A percentile compares a stretch with the other conserved stretches of the same genome.
Conservation (phyloP, 1,139 yeast genomes). For the Protomyces inundatus region DNA sequence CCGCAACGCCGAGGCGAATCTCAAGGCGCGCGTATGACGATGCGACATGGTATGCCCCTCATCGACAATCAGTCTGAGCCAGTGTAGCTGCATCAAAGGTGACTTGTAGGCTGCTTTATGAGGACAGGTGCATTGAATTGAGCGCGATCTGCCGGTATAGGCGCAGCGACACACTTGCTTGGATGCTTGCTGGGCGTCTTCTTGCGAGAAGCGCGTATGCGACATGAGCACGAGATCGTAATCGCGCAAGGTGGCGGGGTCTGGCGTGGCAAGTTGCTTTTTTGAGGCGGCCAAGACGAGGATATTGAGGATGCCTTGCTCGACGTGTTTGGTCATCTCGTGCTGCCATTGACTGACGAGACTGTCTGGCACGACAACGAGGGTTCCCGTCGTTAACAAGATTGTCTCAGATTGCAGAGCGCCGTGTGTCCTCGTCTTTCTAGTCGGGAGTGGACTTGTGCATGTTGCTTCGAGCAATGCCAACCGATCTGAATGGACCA, state of each 20-base stretch:
- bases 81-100: conserved; percentile 46
- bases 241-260: conserved; percentile 20
- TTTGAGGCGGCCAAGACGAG: conserved; percentile 34
- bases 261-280: neutral
- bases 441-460: conserved; percentile 44
- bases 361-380: conserved; percentile 62
- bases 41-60: conserved; percentile 65
- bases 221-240: conserved; percentile 55
- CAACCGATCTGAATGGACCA: conserved; percentile 5
- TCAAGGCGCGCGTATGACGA: conserved; percentile 48
- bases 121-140: conserved; percentile 1
- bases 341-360: conserved; percentile 60
- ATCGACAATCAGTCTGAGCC: conserved; percentile 69
- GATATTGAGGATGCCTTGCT: conserved; percentile 41
- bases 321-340: conserved; percentile 55
- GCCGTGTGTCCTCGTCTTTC: conserved; percentile 36
- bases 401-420: too few species aligned
- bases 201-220: conserved; percentile 45
- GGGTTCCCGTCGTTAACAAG: conserved; percentile 40
- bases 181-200: conserved; percentile 31
- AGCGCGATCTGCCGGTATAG: conserved; percentile 11
- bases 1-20: conserved; percentile 46
- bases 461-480: conserved; percentile 36
- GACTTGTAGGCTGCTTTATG: conserved; percentile 40
- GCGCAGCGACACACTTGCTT: conserved; percentile 12